Conservation (phyloP, 495 filamentous ascomycete genomes). For the Aspergillus nanangensis region DNA sequence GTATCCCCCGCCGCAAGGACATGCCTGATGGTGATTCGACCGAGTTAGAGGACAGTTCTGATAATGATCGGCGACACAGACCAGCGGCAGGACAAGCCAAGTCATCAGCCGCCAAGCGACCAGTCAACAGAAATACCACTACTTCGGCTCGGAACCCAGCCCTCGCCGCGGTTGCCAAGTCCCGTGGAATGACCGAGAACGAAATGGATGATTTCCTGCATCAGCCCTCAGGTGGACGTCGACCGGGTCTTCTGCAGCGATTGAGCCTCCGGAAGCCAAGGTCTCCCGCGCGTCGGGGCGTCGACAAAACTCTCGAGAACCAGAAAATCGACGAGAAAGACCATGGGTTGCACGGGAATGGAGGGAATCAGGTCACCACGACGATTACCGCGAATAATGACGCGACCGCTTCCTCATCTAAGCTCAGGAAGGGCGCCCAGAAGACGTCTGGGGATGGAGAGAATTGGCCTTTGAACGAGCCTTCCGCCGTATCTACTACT, state of each 20-base stretch:
- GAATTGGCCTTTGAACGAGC: constrained; percentile 5
- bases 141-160: constrained; percentile 23
- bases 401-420: constrained; percentile 16
- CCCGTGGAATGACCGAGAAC: constrained; percentile 36
- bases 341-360: constrained; percentile 13
- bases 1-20: constrained; percentile 53
- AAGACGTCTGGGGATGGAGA: constrained; percentile 11
- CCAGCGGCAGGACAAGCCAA: neutral
- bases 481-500: too few species aligned
- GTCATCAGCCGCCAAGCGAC: neutral
- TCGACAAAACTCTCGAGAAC: constrained; percentile 18
- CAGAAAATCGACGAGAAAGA: constrained; percentile 14
- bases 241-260: constrained; percentile 34
- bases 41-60: constrained; percentile 62
- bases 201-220: constrained; percentile 37
- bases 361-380: constrained; percentile 9
- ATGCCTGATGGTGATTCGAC: constrained; percentile 60
- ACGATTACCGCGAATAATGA: constrained; percentile 15
- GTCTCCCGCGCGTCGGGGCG: constrained; percentile 27
- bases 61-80: constrained; percentile 26
- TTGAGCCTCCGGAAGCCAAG: constrained; percentile 37
- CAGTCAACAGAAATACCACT: constrained; percentile 10
- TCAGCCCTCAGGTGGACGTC: constrained; percentile 31
- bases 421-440: constrained; percentile 25
- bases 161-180: constrained; percentile 36